Percentiles rank a stretch among this genome's conserved stretches.
phyloP scores from a whole-genome alignment of 352 stramenopile genomes.

The Aphanomyces astaci region DNA sequence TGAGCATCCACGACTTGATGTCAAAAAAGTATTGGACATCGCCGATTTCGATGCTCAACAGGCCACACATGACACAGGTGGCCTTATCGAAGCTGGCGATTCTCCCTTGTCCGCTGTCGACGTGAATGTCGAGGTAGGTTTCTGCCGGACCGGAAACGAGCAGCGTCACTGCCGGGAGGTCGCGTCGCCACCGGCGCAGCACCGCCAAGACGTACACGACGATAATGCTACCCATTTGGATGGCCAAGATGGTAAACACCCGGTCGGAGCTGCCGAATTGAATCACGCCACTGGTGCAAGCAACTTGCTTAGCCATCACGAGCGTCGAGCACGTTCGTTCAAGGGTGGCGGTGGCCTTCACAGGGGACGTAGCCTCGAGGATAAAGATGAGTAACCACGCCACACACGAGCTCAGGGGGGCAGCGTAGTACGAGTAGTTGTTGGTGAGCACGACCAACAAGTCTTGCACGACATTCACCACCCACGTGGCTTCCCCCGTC shows the following conservation, averaged over 20 bases:
- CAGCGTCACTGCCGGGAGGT: neutral
- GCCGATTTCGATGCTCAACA: neutral
- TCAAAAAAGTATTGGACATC: neutral
- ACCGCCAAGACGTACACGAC: neutral
- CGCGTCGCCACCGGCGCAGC: neutral
- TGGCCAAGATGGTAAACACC: neutral
- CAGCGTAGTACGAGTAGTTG: neutral
- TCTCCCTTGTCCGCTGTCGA: too few species aligned
- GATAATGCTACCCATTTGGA: neutral
- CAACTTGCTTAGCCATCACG: neutral
- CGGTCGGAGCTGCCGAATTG: neutral
- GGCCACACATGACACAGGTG: neutral
- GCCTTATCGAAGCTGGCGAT: neutral
- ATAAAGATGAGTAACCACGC: neutral
- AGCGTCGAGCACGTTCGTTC: neutral
- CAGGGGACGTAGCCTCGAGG: neutral
- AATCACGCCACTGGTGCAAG: neutral
- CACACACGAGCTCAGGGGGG: neutral
- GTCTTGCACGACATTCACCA: neutral
- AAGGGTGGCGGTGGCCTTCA: neutral
- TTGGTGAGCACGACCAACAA: neutral
- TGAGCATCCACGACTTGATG: neutral
- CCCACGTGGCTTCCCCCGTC: neutral
- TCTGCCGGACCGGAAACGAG: neutral
- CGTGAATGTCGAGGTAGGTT: neutral